phyloP scores from a whole-genome alignment of 148 eudicot genomes.

The Selenicereus undatus region DNA sequence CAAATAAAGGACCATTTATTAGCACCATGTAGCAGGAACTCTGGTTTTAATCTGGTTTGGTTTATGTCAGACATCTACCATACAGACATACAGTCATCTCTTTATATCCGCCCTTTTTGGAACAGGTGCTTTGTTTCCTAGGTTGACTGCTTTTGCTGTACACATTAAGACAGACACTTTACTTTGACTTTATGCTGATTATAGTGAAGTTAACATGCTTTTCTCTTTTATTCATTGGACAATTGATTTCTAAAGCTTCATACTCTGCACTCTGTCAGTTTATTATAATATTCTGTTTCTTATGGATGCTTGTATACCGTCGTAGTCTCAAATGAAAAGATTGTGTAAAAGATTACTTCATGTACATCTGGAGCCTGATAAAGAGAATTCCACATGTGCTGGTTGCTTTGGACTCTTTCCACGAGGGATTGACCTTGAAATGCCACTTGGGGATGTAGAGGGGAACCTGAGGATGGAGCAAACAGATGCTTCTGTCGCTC shows the following conservation, averaged over 20 bases:
- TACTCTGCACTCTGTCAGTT: background rate
- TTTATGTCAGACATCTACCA: background rate
- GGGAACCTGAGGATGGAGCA: constrained; percentile 29
- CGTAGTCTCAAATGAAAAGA: constrained; percentile 30
- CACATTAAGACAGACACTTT: no score
- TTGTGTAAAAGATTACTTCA: constrained; percentile 22
- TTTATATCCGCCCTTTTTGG: background rate
- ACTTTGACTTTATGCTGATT: background rate
- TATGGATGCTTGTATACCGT: constrained; percentile 15
- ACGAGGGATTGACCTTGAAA: constrained; percentile 20
- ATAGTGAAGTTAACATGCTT: constrained; percentile 3
- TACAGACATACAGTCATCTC: no score
- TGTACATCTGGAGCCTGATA: constrained; percentile 18
- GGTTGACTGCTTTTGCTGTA: no score
- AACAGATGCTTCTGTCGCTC: constrained; percentile 27
- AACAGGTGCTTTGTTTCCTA: background rate
- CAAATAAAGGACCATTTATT: background rate
- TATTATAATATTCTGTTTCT: background rate
- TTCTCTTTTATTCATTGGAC: background rate
- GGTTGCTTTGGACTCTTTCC: constrained; percentile 23
- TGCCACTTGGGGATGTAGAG: constrained; percentile 31
- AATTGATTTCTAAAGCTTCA: constrained; percentile 3
- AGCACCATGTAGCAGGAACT: background rate
- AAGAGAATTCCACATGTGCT: constrained; percentile 13
- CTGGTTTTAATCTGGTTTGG: no score